Evolutionary conservation across 768 basidiomycete species (phyloP).

Genomic region (Postia placenta): DNA sequence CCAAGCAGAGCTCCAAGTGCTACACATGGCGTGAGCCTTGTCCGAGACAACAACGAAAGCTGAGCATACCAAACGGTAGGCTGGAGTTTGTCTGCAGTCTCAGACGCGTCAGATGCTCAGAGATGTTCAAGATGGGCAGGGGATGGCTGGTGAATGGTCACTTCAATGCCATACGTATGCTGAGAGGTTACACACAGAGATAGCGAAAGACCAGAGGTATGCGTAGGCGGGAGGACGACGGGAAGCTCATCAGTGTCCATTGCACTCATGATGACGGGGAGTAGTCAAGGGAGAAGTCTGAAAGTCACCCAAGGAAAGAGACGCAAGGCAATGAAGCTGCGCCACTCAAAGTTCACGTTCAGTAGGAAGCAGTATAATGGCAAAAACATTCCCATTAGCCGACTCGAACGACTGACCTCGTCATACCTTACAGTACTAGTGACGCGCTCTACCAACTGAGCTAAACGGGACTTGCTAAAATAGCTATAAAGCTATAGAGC

Average conservation of each 20-base stretch:
- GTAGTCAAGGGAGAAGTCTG: no score
- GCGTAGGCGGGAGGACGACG: slow-evolving; percentile 66
- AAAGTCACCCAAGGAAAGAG: no score
- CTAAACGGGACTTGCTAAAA: slow-evolving; percentile 24
- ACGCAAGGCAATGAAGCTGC: no score
- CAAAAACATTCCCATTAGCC: slow-evolving; percentile 33
- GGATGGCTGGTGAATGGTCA: slow-evolving; percentile 65
- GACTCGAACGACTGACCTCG: slow-evolving; percentile 65
- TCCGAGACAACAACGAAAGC: neutral
- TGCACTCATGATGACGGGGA: slow-evolving; percentile 43
- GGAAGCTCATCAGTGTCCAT: slow-evolving; percentile 80
- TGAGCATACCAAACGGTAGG: slow-evolving; percentile 57
- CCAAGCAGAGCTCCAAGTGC: slow-evolving; percentile 93
- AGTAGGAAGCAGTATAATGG: no score
- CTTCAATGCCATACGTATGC: slow-evolving; percentile 4
- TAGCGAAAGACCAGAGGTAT: slow-evolving; percentile 67
- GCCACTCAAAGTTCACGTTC: no score
- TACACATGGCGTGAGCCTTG: slow-evolving; percentile 25
- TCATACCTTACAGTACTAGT: slow-evolving; percentile 51
- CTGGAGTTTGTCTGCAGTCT: slow-evolving; percentile 62
- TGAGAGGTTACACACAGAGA: slow-evolving; percentile 49
- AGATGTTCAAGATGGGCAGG: slow-evolving; percentile 92
- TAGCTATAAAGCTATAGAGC: neutral
- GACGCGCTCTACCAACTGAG: slow-evolving; percentile 56
- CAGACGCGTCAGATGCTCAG: slow-evolving; percentile 87